Conservation (phyloP, 2,329 filamentous ascomycete genomes). For the Ramichloridium luteum region DNA sequence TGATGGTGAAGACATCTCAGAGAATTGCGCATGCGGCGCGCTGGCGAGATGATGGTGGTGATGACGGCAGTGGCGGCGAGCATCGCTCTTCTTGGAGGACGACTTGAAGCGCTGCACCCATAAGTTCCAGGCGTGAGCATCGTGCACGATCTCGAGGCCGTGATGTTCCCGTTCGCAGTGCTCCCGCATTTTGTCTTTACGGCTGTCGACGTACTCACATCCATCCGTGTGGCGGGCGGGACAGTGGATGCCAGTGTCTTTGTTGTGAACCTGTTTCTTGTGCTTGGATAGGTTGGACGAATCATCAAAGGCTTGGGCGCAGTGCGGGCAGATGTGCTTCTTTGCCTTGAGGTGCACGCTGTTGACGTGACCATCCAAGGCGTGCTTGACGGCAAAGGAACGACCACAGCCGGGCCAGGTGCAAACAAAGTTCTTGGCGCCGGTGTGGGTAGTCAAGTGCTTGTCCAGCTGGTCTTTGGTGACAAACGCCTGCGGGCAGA, state of each 20-base stretch:
- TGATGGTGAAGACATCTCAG: conserved; percentile 9
- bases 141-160: conserved; percentile 13
- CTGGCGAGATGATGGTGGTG: conserved; percentile 9
- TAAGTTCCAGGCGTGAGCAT: conserved; percentile 15
- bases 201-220: conserved; percentile 16
- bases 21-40: conserved; percentile 1
- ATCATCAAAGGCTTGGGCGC: conserved; percentile 25
- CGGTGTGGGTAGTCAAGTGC: conserved; percentile 55
- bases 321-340: conserved; percentile 24
- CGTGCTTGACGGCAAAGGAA: conserved; percentile 55
- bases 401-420: conserved; percentile 29
- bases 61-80: conserved; percentile 9
- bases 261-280: conserved; percentile 19
- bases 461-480: conserved; percentile 56
- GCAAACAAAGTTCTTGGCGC: conserved; percentile 52
- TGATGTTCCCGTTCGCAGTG: conserved; percentile 16
- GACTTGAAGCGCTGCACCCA: conserved; percentile 17
- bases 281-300: conserved; percentile 25
- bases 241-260: conserved; percentile 15
- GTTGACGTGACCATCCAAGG: conserved; percentile 46
- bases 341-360: conserved; percentile 42
- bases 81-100: conserved; percentile 11
- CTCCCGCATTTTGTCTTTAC: conserved; percentile 17
- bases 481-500: conserved; percentile 48
- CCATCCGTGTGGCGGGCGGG: conserved; percentile 13